These are phyloP conservation scores for Chaetomium cochliodes DNA, from an alignment of 495 filamentous ascomycete genomes.

Conservation along the genomic window DNA sequence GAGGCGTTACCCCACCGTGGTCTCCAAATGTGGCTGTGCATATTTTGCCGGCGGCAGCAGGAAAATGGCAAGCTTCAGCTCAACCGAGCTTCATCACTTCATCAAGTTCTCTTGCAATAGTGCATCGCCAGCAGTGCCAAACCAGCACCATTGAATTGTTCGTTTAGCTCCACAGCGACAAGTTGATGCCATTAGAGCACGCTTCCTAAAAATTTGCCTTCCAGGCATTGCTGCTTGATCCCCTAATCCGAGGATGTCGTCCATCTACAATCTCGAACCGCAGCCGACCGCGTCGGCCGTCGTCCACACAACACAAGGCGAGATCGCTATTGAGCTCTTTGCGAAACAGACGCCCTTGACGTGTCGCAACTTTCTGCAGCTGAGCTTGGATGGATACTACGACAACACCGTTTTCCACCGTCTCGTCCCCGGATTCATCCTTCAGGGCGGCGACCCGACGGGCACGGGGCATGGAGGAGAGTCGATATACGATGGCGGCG, in stretches of 20 bases:
- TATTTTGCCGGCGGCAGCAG: slow-evolving; percentile 5
- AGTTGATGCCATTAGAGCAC: background rate
- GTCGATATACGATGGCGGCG: slow-evolving; percentile 82
- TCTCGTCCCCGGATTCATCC: slow-evolving; percentile 82
- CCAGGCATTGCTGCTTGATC: background rate
- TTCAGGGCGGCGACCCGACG: slow-evolving; percentile 86
- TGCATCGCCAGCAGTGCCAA: background rate
- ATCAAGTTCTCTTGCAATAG: background rate
- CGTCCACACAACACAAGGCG: slow-evolving; percentile 83
- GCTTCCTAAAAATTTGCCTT: background rate
- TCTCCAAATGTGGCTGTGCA: slow-evolving; percentile 21
- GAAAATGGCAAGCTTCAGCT: background rate
- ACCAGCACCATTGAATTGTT: background rate
- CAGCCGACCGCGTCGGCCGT: slow-evolving; percentile 86
- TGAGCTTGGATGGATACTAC: slow-evolving; percentile 93
- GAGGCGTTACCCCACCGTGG: slow-evolving; percentile 8
- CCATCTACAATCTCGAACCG: slow-evolving; percentile 91
- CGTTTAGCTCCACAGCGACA: background rate
- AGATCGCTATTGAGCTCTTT: slow-evolving; percentile 87
- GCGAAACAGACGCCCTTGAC: slow-evolving; percentile 89
- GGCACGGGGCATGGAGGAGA: slow-evolving; percentile 88
- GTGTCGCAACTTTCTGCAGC: slow-evolving; percentile 93
- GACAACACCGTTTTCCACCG: slow-evolving; percentile 90
- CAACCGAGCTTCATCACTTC: background rate
- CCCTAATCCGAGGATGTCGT: slow-evolving; percentile 61